Percentiles rank a stretch among this genome's conserved stretches.
phyloP scores from a whole-genome alignment of 1,139 yeast genomes.

The Geotrichum klebahnii region DNA sequence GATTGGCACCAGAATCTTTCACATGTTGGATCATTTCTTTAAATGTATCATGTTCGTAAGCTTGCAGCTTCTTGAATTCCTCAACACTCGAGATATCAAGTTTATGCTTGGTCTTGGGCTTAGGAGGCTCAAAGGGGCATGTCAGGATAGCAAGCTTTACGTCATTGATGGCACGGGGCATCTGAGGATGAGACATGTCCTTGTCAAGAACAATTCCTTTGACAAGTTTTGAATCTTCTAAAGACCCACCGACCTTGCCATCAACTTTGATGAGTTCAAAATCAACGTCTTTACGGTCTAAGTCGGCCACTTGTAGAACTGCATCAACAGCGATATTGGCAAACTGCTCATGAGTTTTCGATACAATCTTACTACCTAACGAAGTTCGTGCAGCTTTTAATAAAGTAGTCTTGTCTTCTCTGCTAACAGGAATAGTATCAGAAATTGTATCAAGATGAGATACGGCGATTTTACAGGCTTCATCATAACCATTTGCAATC shows the following conservation, averaged over 20 bases:
- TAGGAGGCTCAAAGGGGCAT: conserved; percentile 99
- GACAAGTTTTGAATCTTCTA: conserved; percentile 78
- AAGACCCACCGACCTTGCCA: conserved; percentile 91
- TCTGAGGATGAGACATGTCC: conserved; percentile 97
- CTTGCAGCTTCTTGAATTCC: conserved; percentile 85
- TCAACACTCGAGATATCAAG: conserved; percentile 87
- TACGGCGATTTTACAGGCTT: conserved; percentile 89
- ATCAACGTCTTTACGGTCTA: conserved; percentile 89
- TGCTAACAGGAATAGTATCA: conserved; percentile 49
- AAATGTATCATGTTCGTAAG: conserved; percentile 86
- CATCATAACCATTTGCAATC: conserved; percentile 95
- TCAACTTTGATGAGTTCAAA: conserved; percentile 93
- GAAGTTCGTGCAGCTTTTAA: conserved; percentile 93
- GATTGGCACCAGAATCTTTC: conserved; percentile 87
- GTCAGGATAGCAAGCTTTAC: conserved; percentile 92
- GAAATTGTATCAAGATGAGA: conserved; percentile 70
- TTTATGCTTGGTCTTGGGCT: conserved; percentile 97
- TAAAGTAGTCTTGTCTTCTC: conserved; percentile 46
- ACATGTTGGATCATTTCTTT: conserved; percentile 84
- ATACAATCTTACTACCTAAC: conserved; percentile 90
- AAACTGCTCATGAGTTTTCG: conserved; percentile 87
- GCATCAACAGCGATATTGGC: conserved; percentile 98
- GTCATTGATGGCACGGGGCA: conserved; percentile 78
- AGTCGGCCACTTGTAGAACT: conserved; percentile 86
- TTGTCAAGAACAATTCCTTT: conserved; percentile 91